These are phyloP conservation scores for Penicillium silybi DNA, from an alignment of 495 filamentous ascomycete species.

Conservation along the genomic window DNA sequence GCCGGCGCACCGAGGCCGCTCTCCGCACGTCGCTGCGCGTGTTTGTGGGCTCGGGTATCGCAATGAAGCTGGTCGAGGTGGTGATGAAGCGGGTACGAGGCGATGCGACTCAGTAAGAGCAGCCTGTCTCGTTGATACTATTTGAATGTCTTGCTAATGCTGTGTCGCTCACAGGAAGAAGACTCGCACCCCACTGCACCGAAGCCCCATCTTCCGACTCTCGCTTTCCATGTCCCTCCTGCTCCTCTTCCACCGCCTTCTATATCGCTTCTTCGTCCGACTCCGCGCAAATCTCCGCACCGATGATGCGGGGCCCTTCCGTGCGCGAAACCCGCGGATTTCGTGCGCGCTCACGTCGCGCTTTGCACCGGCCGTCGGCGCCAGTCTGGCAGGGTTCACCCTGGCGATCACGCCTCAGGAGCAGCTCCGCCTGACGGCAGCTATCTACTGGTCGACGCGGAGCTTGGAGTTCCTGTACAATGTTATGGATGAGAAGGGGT, in stretches of 20 bases:
- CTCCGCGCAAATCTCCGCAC: constrained; percentile 74
- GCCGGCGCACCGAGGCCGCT: constrained; percentile 77
- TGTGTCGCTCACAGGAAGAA: constrained; percentile 26
- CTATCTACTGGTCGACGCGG: constrained; percentile 73
- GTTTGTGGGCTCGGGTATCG: constrained; percentile 64
- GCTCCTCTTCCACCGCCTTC: constrained; percentile 79
- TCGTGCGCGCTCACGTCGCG: constrained; percentile 70
- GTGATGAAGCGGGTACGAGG: constrained; percentile 47
- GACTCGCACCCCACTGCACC: constrained; percentile 52
- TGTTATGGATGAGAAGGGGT: constrained; percentile 71
- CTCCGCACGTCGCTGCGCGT: constrained; percentile 72
- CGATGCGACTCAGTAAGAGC: constrained; percentile 24
- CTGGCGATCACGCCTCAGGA: constrained; percentile 73
- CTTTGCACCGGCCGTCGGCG: constrained; percentile 82
- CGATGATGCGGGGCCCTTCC: constrained; percentile 69
- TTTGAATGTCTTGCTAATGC: not conserved
- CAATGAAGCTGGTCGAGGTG: constrained; percentile 65
- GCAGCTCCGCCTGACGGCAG: constrained; percentile 72
- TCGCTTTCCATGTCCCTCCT: constrained; percentile 79
- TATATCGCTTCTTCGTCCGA: constrained; percentile 84
- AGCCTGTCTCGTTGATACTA: not conserved
- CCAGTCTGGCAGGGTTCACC: constrained; percentile 77
- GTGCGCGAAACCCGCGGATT: constrained; percentile 74
- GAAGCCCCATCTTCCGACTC: constrained; percentile 69
- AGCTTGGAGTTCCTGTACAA: constrained; percentile 88